Evolutionary conservation across 495 filamentous ascomycete species (phyloP).

Genomic region (Lasiosphaeria hispida): DNA sequence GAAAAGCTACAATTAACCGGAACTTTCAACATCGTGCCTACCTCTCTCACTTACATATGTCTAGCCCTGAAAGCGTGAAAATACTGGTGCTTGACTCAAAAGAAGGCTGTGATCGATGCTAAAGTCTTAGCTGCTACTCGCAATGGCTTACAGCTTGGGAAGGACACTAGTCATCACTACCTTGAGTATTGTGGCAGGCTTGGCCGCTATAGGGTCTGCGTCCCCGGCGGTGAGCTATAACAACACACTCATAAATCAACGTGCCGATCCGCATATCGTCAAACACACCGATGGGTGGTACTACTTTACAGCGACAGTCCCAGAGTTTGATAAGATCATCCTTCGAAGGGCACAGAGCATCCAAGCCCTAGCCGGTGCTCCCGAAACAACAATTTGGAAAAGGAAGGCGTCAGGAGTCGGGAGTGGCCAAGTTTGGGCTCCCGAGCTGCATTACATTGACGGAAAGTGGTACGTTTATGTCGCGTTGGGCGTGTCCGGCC

Average conservation of each 20-base stretch:
- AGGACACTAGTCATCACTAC: neutral
- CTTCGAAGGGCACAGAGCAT: slow-evolving; percentile 50
- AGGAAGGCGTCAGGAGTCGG: slow-evolving; percentile 46
- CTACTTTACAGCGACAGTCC: slow-evolving; percentile 45
- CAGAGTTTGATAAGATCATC: slow-evolving; percentile 50
- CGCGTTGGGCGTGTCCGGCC: slow-evolving; percentile 26
- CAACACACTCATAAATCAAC: slow-evolving; percentile 25
- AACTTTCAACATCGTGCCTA: too few species aligned
- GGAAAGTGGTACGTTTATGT: slow-evolving; percentile 49
- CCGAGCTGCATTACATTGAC: slow-evolving; percentile 51
- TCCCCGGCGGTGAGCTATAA: slow-evolving; percentile 24
- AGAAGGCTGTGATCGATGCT: too few species aligned
- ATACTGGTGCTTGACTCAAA: too few species aligned
- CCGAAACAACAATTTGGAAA: slow-evolving; percentile 29
- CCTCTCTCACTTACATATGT: too few species aligned
- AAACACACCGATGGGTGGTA: slow-evolving; percentile 52
- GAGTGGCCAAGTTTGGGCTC: slow-evolving; percentile 56
- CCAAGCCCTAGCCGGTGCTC: slow-evolving; percentile 44
- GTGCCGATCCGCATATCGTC: slow-evolving; percentile 34
- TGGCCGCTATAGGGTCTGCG: neutral
- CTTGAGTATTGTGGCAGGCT: neutral
- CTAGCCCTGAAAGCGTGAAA: too few species aligned
- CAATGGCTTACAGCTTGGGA: neutral
- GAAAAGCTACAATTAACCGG: too few species aligned
- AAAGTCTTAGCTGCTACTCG: too few species aligned